A percentile compares a stretch with the other conserved stretches of the same genome.
These are phyloP conservation scores for Boletellus deceptivus DNA, from an alignment of 1,284 basidiomycete species.

Conservation along the genomic window DNA sequence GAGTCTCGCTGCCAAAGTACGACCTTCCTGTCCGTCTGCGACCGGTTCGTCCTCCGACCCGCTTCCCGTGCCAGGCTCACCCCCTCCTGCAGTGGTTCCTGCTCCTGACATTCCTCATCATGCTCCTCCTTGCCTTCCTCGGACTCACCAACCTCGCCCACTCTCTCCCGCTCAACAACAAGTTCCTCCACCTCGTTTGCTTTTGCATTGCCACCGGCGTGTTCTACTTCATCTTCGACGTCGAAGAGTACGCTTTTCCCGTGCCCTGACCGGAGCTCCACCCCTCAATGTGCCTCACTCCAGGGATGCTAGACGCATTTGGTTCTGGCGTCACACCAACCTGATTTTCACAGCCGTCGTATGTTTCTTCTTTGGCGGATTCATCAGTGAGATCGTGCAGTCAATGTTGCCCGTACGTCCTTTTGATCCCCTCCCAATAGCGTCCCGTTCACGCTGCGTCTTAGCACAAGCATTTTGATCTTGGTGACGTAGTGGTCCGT, in stretches of 20 bases:
- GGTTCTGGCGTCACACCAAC: slow-evolving; percentile 81
- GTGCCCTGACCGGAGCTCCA: neutral
- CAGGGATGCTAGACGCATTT: slow-evolving; percentile 72
- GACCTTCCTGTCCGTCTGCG: slow-evolving; percentile 70
- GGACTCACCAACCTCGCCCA: slow-evolving; percentile 71
- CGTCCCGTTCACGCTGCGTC: slow-evolving; percentile 2
- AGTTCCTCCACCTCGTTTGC: slow-evolving; percentile 81
- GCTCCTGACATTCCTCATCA: slow-evolving; percentile 59
- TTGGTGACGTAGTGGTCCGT: slow-evolving; percentile 72
- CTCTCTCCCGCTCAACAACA: slow-evolving; percentile 75
- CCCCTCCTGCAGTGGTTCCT: slow-evolving; percentile 63
- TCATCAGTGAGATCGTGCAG: slow-evolving; percentile 86
- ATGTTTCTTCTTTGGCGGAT: slow-evolving; percentile 78
- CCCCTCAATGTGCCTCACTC: neutral
- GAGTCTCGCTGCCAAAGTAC: slow-evolving; percentile 58
- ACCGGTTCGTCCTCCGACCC: slow-evolving; percentile 49
- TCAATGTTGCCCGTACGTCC: slow-evolving; percentile 67
- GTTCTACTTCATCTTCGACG: slow-evolving; percentile 86
- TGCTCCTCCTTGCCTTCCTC: slow-evolving; percentile 66
- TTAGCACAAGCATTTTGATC: slow-evolving; percentile 77
- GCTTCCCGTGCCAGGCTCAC: slow-evolving; percentile 9
- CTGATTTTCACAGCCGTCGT: slow-evolving; percentile 65
- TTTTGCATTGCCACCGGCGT: slow-evolving; percentile 75
- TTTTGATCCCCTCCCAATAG: slow-evolving; percentile 1
- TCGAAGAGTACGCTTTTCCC: slow-evolving; percentile 67